Base-by-base conservation (phyloP, 257 asterid genomes). In the Nicotiana attenuata region DNA sequence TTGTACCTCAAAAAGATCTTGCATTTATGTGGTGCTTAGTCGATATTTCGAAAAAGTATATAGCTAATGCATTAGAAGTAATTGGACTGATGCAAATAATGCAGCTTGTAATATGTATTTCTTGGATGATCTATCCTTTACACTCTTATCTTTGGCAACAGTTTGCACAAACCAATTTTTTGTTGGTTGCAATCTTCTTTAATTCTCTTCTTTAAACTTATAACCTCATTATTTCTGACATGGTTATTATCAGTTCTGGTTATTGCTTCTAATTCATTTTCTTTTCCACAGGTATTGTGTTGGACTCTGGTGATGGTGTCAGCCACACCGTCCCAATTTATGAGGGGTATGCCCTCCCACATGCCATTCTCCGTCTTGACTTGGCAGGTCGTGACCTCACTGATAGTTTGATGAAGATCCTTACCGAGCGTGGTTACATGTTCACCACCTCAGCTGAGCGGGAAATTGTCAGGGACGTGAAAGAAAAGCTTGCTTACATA, bases 221-320 rank as follows among this genome's bases (percentile, higher is more conserved):
- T 13, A 47, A 24, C 79, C 79, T 73, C 24, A 16, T 47, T 14
- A 71, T 24, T 0, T 63, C 16, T 24, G 60, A 7, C 79, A 50
- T 24, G 61, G 24, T 47, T 73, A n/a, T 73, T 47, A 47, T 50
- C 38, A 3, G 35, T 73, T 11, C 14, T 6, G 33, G 41, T 73
- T 73, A 73, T 47, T n/a, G 56, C 59, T 60, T 29, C 82, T 78
- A 8, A 45, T 41, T 45, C n/a, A 26, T 24, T 84, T 45, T 77
- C 47, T 65, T 20, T 61, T 29, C 33, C 81, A 65, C 73, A 88
- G 89, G 90, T 80, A 86, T 88, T 57, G 90, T 88, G 80, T 55
- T 88, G 84, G 90, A 88, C 66, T 88, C 90, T 56, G 90, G 90
- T 68, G 90, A 88, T 77, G 90, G 90, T 80, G 90, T 88, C 47